These are phyloP conservation scores for Paraphoma chrysanthemicola DNA, from an alignment of 2,329 filamentous ascomycete genomes.

Conservation along the genomic window DNA sequence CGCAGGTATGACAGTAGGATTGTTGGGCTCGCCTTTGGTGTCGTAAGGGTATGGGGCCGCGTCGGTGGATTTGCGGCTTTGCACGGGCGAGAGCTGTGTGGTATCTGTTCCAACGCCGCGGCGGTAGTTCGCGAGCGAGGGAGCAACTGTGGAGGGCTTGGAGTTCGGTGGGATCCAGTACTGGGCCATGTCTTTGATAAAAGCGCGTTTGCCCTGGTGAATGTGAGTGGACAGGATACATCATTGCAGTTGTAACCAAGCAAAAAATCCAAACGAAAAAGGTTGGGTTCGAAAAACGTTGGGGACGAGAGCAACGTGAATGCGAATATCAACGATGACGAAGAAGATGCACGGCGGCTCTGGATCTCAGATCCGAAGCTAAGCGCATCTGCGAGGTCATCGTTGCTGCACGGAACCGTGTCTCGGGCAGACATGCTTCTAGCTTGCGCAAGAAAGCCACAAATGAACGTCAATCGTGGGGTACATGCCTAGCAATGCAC, in stretches of 20 bases:
- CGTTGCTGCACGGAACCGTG: background rate
- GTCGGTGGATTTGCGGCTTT: constrained; percentile 26
- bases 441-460: constrained; percentile 31
- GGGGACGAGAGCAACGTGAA: too few relatives aligned
- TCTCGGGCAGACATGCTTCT: constrained; percentile 14
- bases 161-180: constrained; percentile 82
- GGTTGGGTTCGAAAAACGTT: background rate
- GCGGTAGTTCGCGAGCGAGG: constrained; percentile 71
- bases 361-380: background rate
- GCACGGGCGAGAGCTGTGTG: constrained; percentile 41
- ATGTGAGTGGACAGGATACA: constrained; percentile 26
- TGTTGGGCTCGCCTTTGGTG: constrained; percentile 68
- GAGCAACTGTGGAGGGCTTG: constrained; percentile 73
- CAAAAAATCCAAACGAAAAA: background rate
- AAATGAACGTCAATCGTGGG: constrained; percentile 22
- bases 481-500: constrained; percentile 7
- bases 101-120: constrained; percentile 65
- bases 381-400: background rate
- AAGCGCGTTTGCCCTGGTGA: constrained; percentile 81
- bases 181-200: constrained; percentile 98
- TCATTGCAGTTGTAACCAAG: background rate
- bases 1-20: constrained; percentile 84
- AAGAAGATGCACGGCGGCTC: background rate
- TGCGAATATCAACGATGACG: too few relatives aligned
- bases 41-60: constrained; percentile 64